Base-by-base conservation (phyloP, 2,329 filamentous ascomycete genomes). In the Fusarium sarcochroum region DNA sequence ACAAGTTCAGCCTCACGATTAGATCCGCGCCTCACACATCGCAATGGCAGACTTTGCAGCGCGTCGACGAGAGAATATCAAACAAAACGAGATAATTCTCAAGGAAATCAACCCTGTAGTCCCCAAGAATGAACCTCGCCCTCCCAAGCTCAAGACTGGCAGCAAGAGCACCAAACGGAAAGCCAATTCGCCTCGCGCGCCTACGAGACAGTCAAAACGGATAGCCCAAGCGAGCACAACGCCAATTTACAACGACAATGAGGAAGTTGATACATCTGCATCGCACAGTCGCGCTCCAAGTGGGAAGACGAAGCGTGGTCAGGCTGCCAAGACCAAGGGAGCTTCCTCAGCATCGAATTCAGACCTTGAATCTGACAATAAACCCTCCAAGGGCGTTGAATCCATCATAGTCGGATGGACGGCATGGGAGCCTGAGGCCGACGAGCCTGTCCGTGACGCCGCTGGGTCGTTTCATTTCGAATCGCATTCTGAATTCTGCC, bases 51-150 rank as follows among this genome's bases (percentile, higher is more conserved):
- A 52, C 8, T 64, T 64, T 38, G 46, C 52, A 15, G 2, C 59
- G 2, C 41, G 59, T 2, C 7, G 59, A 5, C 40, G 10, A 7
- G 13, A 51, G 0, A 64, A 64, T 1, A 58, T 64, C 1, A 37
- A 64, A 15, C 21, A 47, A 2, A 64, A 64, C 20, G 40, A 63
- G 25, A 30, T 47, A 8, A 35, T 64, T n/a, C 59, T 64, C 5
- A 13, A 57, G 2, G 34, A 64, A 3, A 40, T 64, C 0, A 58
- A 34, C n/a, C 42, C 27, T 6, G n/a, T 63, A 2, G 5, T 49
- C 1, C 32, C 40, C 3, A 51, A 64, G 8, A 32, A 10, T 13
- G 13, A 38, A 13, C 23, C 37, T 37, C 23, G 11, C 7, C 20
- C 20, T 4, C 15, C 40, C 15, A 27, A 41, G 21, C 7, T 20